Percentiles rank a stretch among this genome's conserved stretches.
Conservation (phyloP, 805 yeast genomes). For the Spathaspora arborariae region DNA sequence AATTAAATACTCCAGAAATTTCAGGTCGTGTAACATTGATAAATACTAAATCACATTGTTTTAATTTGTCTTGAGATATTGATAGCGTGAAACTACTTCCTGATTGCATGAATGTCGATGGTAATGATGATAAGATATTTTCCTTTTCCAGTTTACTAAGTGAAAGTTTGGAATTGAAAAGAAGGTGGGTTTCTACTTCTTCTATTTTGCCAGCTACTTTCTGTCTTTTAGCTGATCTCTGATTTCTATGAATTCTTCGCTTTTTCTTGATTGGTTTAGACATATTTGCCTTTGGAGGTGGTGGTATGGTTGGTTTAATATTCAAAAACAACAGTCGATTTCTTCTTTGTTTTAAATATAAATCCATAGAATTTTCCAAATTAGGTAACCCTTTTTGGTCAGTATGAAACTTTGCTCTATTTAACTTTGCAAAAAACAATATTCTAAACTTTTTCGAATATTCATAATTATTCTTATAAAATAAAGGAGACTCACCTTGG, state of each 20-base stretch:
- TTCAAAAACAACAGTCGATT: conserved; percentile 11
- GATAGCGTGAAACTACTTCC: conserved; percentile 12
- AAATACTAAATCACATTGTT: conserved; percentile 15
- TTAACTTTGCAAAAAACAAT: conserved; percentile 3
- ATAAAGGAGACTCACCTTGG: conserved; percentile 8
- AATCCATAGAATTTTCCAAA: conserved; percentile 8
- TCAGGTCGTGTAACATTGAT: conserved; percentile 16
- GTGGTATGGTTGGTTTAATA: not conserved
- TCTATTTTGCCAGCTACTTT: not conserved
- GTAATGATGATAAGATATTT: conserved; percentile 16
- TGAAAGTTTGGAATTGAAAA: not conserved
- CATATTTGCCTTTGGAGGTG: not conserved
- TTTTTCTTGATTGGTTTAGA: not conserved
- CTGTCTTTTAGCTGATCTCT: not conserved
- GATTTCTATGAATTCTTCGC: not conserved
- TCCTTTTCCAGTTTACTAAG: conserved; percentile 10
- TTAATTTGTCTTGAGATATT: not conserved
- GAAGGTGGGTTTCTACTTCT: not conserved
- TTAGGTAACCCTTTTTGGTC: conserved; percentile 2
- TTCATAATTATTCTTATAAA: not conserved
- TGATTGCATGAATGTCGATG: conserved; percentile 17
- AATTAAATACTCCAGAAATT: conserved; percentile 17
- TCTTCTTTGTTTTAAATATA: conserved; percentile 10
- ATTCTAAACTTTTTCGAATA: conserved; percentile 1
- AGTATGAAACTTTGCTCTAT: not conserved